A percentile compares a stretch with the other conserved stretches of the same genome.
Conservation (phyloP, 2,329 filamentous ascomycete species). For the Fusarium sp. region DNA sequence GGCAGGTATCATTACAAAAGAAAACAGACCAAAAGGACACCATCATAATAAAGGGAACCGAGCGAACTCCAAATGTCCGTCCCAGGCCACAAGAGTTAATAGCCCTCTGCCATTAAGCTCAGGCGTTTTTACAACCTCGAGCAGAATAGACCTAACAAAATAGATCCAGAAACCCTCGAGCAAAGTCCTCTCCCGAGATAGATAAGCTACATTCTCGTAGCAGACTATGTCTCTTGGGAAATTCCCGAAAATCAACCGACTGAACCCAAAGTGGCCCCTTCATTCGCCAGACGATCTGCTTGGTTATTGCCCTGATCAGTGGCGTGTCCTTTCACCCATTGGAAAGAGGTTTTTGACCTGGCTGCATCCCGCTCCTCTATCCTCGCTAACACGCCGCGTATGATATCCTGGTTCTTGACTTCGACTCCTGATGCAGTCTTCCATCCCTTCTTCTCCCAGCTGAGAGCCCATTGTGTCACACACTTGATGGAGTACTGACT, state of each 20-base stretch:
- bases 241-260: background rate
- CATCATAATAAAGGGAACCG: conserved; percentile 2
- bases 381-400: conserved; percentile 76
- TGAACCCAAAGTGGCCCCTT: conserved; percentile 49
- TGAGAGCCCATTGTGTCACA: conserved; percentile 82
- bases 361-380: conserved; percentile 75
- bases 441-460: conserved; percentile 84
- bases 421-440: conserved; percentile 74
- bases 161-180: background rate
- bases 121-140: background rate
- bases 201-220: background rate
- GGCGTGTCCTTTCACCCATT: conserved; percentile 91
- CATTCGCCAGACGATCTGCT: conserved; percentile 82
- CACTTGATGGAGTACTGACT: conserved; percentile 93
- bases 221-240: background rate
- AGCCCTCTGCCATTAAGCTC: background rate
- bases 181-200: background rate
- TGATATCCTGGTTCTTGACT: conserved; percentile 89
- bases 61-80: background rate
- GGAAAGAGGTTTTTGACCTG: conserved; percentile 75
- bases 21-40: background rate
- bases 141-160: background rate
- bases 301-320: conserved; percentile 79
- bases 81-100: background rate
- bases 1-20: conserved; percentile 18